Evolutionary conservation across 768 basidiomycete species (phyloP), one percentile per base, ranked within the genome.

Genomic region (Lactarius sanguifluus): DNA sequence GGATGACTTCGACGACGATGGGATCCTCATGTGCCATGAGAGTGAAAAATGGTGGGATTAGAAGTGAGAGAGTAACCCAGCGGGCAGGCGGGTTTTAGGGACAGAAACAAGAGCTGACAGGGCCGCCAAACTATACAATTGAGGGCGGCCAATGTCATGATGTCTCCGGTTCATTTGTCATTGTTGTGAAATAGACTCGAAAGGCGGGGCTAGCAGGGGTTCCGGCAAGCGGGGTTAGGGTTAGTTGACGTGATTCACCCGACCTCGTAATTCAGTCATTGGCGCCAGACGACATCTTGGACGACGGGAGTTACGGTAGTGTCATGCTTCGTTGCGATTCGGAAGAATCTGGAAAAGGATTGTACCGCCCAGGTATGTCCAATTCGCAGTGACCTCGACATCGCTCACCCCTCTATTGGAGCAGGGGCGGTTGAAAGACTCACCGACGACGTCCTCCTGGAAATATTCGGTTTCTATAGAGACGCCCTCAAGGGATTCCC

Each of bases 1-100:
- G 36, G 12, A 62, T 18, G 61, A 62, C 23, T 15, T 66, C n/a
- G 57, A 66, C n/a, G 57, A 66, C 47, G 57, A 66, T 20, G 10
- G 12, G 47, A 5, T 6, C 16, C 0, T 65, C 59, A 28, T 20
- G 8, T 10, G 55, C 13, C 36, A 50, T 62, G 16, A 38, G 55
- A 1, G 6, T n/a, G n/a, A n/a, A n/a, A n/a, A n/a, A n/a, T n/a
- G 34, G 50, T 15, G 20, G 20, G 4, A 7, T 10, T 6, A 10
- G 28, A 5, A 28, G 23, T 9, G 15, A 52, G 13, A 16, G 36
- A 38, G 13, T 38, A 12, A 52, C 47, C 23, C 20, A 12, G 47
- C 47, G 47, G 3, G 23, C 23, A 23, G 50, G 43, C 9, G 18
- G 25, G 15, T 5, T 15, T 52, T 15, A 13, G 23, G 7, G 16